Evolutionary conservation across 495 filamentous ascomycete genomes (phyloP), one percentile per base, ranked within the genome.

Genomic region (Penicillium chermesinum): DNA sequence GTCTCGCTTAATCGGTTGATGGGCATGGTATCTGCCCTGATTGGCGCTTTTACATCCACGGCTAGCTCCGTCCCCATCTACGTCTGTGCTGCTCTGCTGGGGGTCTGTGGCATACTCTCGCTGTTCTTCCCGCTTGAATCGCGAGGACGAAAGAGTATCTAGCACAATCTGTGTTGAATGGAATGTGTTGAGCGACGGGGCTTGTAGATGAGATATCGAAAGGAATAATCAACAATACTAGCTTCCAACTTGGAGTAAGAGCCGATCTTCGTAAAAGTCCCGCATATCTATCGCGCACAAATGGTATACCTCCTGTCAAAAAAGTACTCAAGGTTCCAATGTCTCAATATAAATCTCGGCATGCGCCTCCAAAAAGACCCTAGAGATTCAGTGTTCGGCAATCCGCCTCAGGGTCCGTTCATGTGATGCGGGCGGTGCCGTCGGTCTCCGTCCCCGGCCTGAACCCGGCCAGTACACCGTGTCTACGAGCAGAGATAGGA

Each of bases 1-100:
- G 66, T 73, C 9, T 61, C 66, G 2, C 36, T 71, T 3, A 71
- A 71, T 46, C 58, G 70, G 3, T 37, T 73, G 17, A 64, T 63
- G 32, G 70, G 68, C 5, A 70, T 66, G 48, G 48, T 67, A 5
- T 65, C 66, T 15, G 67, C 69, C 0, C 32, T 72, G 3, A 56
- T 72, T 13, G 69, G 65, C 14, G 67, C 44, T 27, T 68, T 68
- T 50, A 62, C 69, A 0, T 53, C 46, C 46, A 72, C 60, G 42
- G 64, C 34, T 44, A 62, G 46, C 59, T 64, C 61, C 3, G 55
- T 62, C 39, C 69, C 69, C 12, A 52, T 72, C 42, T 72, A 66
- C 44, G 58, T 69, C 2, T 72, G 69, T 54, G 69, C 65, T 34
- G 59, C 54, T 19, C 44, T 69, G 39, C 59, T 64, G 45, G 63